phyloP scores from a whole-genome alignment of 2,329 filamentous ascomycete species.

The Aaosphaeria pasadenensis region DNA sequence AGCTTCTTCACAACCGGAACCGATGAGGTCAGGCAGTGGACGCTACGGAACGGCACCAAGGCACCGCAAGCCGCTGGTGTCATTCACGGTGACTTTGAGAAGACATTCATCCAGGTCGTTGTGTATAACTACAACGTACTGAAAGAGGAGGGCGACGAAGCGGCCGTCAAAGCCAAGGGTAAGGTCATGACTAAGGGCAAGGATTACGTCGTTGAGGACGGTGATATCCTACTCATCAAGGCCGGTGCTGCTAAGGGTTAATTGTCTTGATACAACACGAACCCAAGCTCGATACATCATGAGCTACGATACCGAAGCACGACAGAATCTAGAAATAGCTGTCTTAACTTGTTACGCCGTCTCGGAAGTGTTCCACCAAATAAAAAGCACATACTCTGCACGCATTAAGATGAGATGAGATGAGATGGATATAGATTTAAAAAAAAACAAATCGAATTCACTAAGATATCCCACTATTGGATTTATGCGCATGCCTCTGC shows the following conservation, averaged over 20 bases:
- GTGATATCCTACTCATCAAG: constrained; percentile 84
- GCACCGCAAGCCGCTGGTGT: constrained; percentile 97
- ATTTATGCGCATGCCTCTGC: no score
- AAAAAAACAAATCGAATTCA: no score
- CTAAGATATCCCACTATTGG: no score
- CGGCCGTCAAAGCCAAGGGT: constrained; percentile 84
- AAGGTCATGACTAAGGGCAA: constrained; percentile 99
- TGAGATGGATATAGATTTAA: no score
- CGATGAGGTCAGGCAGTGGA: constrained; percentile 98
- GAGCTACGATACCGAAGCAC: no score
- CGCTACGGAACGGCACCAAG: constrained; percentile 91
- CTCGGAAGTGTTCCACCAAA: no score
- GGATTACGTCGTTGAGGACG: constrained; percentile 87
- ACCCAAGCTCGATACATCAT: no score
- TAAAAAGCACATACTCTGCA: no score
- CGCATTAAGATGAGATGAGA: no score
- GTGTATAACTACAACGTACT: constrained; percentile 85
- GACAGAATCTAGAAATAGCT: no score
- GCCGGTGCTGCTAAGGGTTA: constrained; percentile 75
- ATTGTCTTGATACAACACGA: not conserved
- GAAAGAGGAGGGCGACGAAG: constrained; percentile 85
- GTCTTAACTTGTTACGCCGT: no score
- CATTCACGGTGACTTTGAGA: constrained; percentile 98
- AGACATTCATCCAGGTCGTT: constrained; percentile 96
- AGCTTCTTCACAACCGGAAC: constrained; percentile 97